Evolutionary conservation across 805 yeast genomes (phyloP).

Genomic region (Pichia occidentalis): DNA sequence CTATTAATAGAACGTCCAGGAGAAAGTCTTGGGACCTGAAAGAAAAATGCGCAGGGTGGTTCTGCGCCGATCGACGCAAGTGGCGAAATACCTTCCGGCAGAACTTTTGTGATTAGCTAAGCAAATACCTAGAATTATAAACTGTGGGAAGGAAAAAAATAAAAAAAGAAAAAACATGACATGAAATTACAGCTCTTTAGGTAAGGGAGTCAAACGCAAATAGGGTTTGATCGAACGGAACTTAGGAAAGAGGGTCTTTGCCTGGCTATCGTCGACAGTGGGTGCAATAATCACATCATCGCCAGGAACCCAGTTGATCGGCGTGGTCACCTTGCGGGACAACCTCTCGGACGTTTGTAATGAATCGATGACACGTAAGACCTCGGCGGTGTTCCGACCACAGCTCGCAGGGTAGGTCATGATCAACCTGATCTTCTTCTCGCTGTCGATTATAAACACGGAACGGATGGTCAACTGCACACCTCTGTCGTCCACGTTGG

Average conservation of each 20-base stretch:
- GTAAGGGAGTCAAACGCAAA: constrained; percentile 46
- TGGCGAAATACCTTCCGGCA: no score
- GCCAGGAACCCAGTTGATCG: constrained; percentile 65
- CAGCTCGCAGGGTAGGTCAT: constrained; percentile 68
- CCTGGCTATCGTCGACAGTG: constrained; percentile 51
- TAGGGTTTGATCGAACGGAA: constrained; percentile 57
- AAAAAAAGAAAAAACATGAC: neutral
- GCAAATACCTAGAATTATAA: no score
- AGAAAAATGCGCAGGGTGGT: no score
- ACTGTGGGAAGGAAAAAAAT: neutral
- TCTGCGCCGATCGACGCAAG: no score
- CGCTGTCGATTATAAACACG: constrained; percentile 65
- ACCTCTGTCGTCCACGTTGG: constrained; percentile 58
- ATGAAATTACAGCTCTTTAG: constrained; percentile 4
- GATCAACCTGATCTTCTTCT: constrained; percentile 53
- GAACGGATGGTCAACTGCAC: constrained; percentile 64
- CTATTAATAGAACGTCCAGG: no score
- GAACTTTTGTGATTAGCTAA: no score
- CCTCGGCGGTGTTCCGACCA: constrained; percentile 73
- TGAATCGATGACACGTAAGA: constrained; percentile 63
- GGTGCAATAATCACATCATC: constrained; percentile 72
- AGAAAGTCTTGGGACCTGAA: no score
- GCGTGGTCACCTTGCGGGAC: constrained; percentile 52
- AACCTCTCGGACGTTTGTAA: constrained; percentile 54
- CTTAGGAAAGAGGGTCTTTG: constrained; percentile 54